These are phyloP conservation scores for Ophiostoma sp. DNA, from an alignment of 2,329 filamentous ascomycete species.

Conservation along the genomic window DNA sequence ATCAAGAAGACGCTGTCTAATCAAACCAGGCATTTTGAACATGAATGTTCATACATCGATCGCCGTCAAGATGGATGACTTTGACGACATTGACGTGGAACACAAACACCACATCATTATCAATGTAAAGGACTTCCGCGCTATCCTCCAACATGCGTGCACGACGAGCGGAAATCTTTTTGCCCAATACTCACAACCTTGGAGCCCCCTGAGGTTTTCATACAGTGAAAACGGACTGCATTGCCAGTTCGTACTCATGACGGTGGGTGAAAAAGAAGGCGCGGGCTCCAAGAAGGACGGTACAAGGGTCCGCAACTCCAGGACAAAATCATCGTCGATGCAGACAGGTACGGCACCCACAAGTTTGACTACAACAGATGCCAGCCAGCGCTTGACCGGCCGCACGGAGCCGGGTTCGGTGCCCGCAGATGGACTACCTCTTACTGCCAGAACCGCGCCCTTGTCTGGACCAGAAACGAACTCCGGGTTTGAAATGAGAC, in stretches of 20 bases:
- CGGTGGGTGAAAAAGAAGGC: slow-evolving; percentile 63
- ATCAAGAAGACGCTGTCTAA: background rate
- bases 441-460: background rate
- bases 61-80: slow-evolving; percentile 72
- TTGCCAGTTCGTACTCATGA: slow-evolving; percentile 82
- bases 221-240: slow-evolving; percentile 68
- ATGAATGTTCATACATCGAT: slow-evolving; percentile 81
- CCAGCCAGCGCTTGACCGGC: slow-evolving; percentile 23
- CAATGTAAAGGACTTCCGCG: slow-evolving; percentile 79
- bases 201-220: slow-evolving; percentile 69
- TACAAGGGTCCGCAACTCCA: slow-evolving; percentile 5
- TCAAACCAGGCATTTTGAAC: slow-evolving; percentile 63
- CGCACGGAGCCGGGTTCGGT: background rate
- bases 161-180: slow-evolving; percentile 65
- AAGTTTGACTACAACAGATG: background rate
- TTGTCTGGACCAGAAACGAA: slow-evolving; percentile 39
- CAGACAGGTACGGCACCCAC: background rate
- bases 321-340: background rate
- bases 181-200: slow-evolving; percentile 69
- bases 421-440: slow-evolving; percentile 27
- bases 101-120: slow-evolving; percentile 77
- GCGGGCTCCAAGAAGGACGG: slow-evolving; percentile 37
- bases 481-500: slow-evolving; percentile 39
- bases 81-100: slow-evolving; percentile 72
- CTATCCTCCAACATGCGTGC: slow-evolving; percentile 74